Evolutionary conservation across 1,284 basidiomycete genomes (phyloP).

Genomic region (Trichosporon asahii): DNA sequence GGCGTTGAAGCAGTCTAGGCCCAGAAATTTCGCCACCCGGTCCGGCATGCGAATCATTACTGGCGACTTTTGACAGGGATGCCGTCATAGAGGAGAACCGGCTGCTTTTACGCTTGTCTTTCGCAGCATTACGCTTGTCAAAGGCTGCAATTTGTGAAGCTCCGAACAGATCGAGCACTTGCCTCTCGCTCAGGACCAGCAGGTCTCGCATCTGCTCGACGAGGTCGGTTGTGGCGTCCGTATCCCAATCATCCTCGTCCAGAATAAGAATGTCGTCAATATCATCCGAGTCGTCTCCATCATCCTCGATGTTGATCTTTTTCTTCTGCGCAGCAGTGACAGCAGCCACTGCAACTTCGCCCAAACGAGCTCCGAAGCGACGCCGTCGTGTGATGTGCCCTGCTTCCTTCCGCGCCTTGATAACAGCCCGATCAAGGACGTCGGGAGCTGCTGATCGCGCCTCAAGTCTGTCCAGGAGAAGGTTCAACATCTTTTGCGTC

Average conservation of each 20-base stretch:
- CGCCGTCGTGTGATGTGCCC: conserved; percentile 8
- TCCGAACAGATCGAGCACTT: conserved; percentile 37
- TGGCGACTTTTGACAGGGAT: not conserved
- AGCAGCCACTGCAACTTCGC: conserved; percentile 18
- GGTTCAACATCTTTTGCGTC: conserved; percentile 41
- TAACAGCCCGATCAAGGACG: conserved; percentile 36
- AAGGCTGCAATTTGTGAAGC: conserved; percentile 12
- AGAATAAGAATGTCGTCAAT: conserved; percentile 27
- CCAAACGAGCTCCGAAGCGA: not conserved
- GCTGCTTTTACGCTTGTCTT: conserved; percentile 28
- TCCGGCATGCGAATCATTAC: not conserved
- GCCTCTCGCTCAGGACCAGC: conserved; percentile 35
- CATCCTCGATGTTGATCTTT: not conserved
- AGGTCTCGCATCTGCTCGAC: conserved; percentile 44
- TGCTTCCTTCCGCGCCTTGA: conserved; percentile 22
- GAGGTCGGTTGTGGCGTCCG: conserved; percentile 35
- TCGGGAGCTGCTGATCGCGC: conserved; percentile 33
- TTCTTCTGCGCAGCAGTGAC: not conserved
- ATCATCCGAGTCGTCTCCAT: conserved; percentile 11
- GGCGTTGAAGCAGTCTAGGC: conserved; percentile 25
- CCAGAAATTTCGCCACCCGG: conserved; percentile 13
- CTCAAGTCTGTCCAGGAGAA: conserved; percentile 43
- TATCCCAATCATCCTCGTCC: conserved; percentile 36
- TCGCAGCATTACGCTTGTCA: conserved; percentile 17
- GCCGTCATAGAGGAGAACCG: conserved; percentile 33